Conservation (phyloP, 1,139 yeast genomes). For the Hyphopichia burtonii region DNA sequence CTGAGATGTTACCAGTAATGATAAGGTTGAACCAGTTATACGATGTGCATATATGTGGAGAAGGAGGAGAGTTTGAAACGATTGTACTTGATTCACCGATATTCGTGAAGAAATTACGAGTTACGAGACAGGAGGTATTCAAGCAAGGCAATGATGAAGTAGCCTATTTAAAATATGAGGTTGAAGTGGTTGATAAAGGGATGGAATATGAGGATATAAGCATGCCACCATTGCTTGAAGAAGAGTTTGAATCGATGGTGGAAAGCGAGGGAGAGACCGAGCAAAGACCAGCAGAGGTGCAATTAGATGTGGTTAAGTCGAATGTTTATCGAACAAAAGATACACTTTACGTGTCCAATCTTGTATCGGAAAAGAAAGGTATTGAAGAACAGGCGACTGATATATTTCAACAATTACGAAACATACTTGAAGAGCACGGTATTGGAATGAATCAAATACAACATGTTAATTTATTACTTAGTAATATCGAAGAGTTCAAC, state of each 20-base stretch:
- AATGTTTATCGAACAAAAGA: slow-evolving; percentile 15
- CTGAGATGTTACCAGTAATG: slow-evolving; percentile 60
- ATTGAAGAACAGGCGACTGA: slow-evolving; percentile 47
- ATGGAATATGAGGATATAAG: slow-evolving; percentile 12
- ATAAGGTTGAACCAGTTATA: slow-evolving; percentile 57
- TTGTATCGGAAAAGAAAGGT: slow-evolving; percentile 28
- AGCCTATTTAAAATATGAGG: slow-evolving; percentile 55
- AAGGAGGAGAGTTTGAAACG: slow-evolving; percentile 97
- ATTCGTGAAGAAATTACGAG: slow-evolving; percentile 54
- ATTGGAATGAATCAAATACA: slow-evolving; percentile 44
- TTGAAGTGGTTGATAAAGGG: slow-evolving; percentile 38
- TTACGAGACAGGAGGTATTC: slow-evolving; percentile 42
- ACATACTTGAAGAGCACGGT: slow-evolving; percentile 23
- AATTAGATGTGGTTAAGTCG: not conserved
- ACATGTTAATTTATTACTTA: slow-evolving; percentile 58
- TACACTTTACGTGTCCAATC: slow-evolving; percentile 51
- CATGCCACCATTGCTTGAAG: slow-evolving; percentile 49
- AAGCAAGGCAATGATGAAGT: slow-evolving; percentile 50
- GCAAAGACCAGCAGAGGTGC: no score
- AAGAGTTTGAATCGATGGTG: slow-evolving; percentile 31
- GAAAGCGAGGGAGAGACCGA: slow-evolving; percentile 21
- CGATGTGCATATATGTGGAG: slow-evolving; percentile 94
- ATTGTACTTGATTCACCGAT: slow-evolving; percentile 88
- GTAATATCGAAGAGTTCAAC: slow-evolving; percentile 64
- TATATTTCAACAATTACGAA: slow-evolving; percentile 45